Evolutionary conservation across 768 basidiomycete genomes (phyloP), one percentile per base, ranked within the genome.

Genomic region (Auricularia cornea): DNA sequence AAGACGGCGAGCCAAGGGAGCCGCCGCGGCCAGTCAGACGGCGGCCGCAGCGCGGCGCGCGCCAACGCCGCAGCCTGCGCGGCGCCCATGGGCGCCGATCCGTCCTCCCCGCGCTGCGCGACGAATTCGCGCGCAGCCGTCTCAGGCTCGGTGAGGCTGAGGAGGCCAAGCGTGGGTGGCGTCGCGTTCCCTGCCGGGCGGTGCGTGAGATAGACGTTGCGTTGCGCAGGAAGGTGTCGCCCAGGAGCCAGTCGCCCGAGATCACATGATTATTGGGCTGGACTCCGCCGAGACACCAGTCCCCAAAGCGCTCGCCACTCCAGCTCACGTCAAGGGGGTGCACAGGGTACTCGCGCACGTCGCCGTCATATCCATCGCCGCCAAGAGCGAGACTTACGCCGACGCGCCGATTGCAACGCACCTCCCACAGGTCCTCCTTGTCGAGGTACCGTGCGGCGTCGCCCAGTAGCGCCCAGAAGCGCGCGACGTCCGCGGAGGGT

Each of bases 221-320:
- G 62, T 35, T 83, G 66, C 84, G 76, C 62, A 86, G 75, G 63
- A 84, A 85, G 20, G 78, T 75, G 61, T 83, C 83, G n/a, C 84
- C 84, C 23, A 85, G 75, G 4, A 87, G 73, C 83, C 84, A 87
- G 71, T 86, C 85, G 3, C 80, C 83, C 14, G 82, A 80, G 66
- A 77, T 75, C n/a, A 83, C 83, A 33, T 69, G 70, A 68, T 85
- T 80, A 63, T 82, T 84, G 23, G 76, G 75, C 66, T 85, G 84
- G 29, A 86, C 68, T 40, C 84, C 83, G 14, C 83, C 84, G 64
- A 80, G 73, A 71, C 85, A 85, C 83, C 83, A 84, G 6, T 23
- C 44, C 3, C 74, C 79, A 32, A 74, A 76, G 31, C 67, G 69
- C 18, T 69, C 71, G 18, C 69, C 71, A 16, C 77, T 77, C 83